phyloP scores from a whole-genome alignment of 495 filamentous ascomycete species.

The Aspergillus haitiensis region DNA sequence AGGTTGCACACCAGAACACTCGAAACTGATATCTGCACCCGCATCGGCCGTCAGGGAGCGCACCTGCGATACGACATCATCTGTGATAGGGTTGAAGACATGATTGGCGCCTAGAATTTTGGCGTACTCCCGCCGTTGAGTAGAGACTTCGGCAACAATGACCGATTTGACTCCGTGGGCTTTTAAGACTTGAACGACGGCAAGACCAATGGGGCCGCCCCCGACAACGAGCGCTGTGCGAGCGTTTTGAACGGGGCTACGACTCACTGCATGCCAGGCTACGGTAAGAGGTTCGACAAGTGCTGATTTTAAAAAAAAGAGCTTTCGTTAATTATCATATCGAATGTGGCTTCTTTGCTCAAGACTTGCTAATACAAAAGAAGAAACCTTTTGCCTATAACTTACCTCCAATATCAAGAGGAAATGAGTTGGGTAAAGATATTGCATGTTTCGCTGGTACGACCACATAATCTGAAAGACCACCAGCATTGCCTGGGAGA shows the following conservation, averaged over 20 bases:
- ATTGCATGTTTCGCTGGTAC: constrained; percentile 37
- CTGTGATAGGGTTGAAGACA: constrained; percentile 24
- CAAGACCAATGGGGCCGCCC: constrained; percentile 62
- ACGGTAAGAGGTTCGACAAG: constrained; percentile 62
- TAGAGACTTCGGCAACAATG: constrained; percentile 46
- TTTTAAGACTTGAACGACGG: constrained; percentile 56
- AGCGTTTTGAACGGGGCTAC: constrained; percentile 45
- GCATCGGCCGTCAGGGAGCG: constrained; percentile 20
- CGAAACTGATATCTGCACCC: constrained; percentile 30
- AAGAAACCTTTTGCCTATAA: not conserved
- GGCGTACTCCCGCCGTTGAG: constrained; percentile 23
- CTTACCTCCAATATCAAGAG: constrained; percentile 34
- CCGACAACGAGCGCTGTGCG: constrained; percentile 57
- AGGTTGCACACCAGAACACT: constrained; percentile 33
- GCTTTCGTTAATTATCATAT: not conserved
- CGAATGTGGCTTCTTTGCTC: too few relatives aligned
- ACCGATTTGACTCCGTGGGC: constrained; percentile 51
- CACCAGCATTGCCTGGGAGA: constrained; percentile 42
- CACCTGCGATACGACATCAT: constrained; percentile 26
- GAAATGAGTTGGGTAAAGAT: constrained; percentile 26
- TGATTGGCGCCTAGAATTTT: constrained; percentile 26
- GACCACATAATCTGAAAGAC: constrained; percentile 56
- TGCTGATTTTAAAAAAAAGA: constrained; percentile 32
- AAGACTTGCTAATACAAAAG: not conserved
- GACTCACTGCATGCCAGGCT: constrained; percentile 63